Base-by-base conservation (phyloP, 1,139 yeast species). In the Meyerozyma sp. region DNA sequence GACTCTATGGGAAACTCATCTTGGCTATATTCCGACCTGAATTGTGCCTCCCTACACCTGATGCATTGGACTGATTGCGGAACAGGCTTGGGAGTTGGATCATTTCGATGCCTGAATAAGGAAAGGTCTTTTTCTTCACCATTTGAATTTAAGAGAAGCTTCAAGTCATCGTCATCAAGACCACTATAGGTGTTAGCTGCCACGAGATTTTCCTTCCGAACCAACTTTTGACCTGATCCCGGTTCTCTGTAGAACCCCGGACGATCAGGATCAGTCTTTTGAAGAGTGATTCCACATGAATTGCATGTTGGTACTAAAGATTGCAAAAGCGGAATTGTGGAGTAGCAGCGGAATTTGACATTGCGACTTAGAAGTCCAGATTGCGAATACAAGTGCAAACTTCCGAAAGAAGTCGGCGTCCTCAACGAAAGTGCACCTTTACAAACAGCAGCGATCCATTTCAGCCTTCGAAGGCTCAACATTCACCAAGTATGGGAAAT, bases 281-380 rank as follows among this genome's bases (percentile, higher is more conserved):
- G 87, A 20, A 81, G 62, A 18, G 61, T 58, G 7, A 79, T 63
- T 32, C 87, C 87, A 61, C 88, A 82, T 3, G 81, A 67, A 7
- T 49, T 49, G 45, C 70, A 65, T 28, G 57, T 51, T 32, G 52
- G 53, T 47, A 18, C 49, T 53, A 28, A 56, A 44, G 23, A 37
- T 28, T 27, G 43, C 41, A 16, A 49, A 27, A 27, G 29, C 29
- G 29, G 29, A 10, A 27, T n/a, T 10, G 29, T 27, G 13, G 29
- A 27, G 13, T 27, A 27, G 13, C 7, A 7, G 7, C 29, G 29
- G 8, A 21, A 21, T 21, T 21, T 21, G 23, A 21, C 23, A 21
- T 21, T 21, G 23, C 23, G 23, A 21, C 2, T 5, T 21, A 8
- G 5, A 2, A 21, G 5, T 21, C 3, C 23, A 4, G 23, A 8